These are phyloP conservation scores for Heliosperma pusillum DNA, from an alignment of 148 eudicot genomes.

Conservation along the genomic window DNA sequence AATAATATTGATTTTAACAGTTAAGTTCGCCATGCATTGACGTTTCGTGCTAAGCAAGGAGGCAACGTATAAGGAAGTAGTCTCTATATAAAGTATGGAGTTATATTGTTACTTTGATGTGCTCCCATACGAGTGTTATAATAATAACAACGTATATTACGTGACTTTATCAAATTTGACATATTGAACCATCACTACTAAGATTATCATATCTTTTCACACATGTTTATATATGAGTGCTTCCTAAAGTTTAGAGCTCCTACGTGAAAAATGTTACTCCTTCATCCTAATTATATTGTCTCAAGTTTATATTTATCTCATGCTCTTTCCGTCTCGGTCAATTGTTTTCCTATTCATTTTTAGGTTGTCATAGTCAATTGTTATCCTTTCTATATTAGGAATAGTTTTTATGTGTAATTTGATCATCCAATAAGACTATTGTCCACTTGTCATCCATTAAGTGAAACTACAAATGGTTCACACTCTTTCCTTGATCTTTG, in stretches of 20 bases:
- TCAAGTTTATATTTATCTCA: too few relatives aligned
- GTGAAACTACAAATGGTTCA: too few relatives aligned
- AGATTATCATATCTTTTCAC: neutral
- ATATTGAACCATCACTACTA: neutral
- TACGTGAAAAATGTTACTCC: too few relatives aligned
- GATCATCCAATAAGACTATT: too few relatives aligned
- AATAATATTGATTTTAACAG: neutral
- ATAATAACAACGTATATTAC: conserved; percentile 3
- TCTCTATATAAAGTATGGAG: conserved; percentile 11
- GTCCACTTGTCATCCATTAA: too few relatives aligned
- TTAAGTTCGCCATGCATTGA: conserved; percentile 21
- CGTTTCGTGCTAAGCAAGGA: conserved; percentile 25
- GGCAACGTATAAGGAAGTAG: conserved; percentile 16
- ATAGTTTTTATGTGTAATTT: too few relatives aligned
- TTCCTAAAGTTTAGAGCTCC: neutral
- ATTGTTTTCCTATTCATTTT: too few relatives aligned
- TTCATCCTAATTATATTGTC: too few relatives aligned
- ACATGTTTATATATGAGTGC: neutral
- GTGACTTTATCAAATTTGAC: conserved; percentile 24
- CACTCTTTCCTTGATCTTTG: too few relatives aligned
- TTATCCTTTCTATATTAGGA: too few relatives aligned
- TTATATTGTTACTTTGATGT: conserved; percentile 9
- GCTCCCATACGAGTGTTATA: conserved; percentile 1
- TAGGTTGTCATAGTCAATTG: too few relatives aligned
- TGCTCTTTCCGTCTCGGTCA: too few relatives aligned